A percentile compares a stretch with the other conserved stretches of the same genome.
These are phyloP conservation scores for Ceratocystis colombiana DNA, from an alignment of 2,329 filamentous ascomycete genomes.

Conservation along the genomic window DNA sequence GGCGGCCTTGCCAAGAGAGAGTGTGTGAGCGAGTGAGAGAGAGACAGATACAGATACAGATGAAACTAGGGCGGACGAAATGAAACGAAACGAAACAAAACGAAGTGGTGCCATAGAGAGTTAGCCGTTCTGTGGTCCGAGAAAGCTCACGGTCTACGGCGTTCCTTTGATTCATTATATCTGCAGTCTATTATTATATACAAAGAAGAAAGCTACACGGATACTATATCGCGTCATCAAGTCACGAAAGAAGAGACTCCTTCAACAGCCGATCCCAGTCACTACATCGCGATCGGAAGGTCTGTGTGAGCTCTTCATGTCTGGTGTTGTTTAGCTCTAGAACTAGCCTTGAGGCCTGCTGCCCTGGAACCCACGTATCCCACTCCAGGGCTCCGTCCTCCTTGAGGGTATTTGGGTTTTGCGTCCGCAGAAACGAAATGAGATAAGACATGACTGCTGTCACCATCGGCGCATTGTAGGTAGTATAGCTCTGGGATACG, in stretches of 20 bases:
- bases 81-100: too few relatives aligned
- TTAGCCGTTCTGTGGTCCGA: too few relatives aligned
- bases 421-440: slow-evolving; percentile 39
- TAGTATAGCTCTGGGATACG: slow-evolving; percentile 35
- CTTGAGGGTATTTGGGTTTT: slow-evolving; percentile 38
- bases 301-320: slow-evolving; percentile 33
- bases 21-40: too few relatives aligned
- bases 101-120: too few relatives aligned
- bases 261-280: slow-evolving; percentile 4
- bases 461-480: slow-evolving; percentile 39
- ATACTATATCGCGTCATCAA: not conserved
- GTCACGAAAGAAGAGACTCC: slow-evolving; percentile 12
- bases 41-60: too few relatives aligned
- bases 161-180: not conserved
- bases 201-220: not conserved
- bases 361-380: slow-evolving; percentile 34
- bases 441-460: slow-evolving; percentile 42
- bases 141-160: too few relatives aligned
- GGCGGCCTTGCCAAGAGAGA: too few relatives aligned
- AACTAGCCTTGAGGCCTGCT: slow-evolving; percentile 30
- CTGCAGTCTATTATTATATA: slow-evolving; percentile 1
- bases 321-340: slow-evolving; percentile 34
- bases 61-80: too few relatives aligned
- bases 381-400: slow-evolving; percentile 35
- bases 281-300: not conserved